Conservation (phyloP, 2,329 filamentous ascomycete genomes). For the Alternaria brassicicola region DNA sequence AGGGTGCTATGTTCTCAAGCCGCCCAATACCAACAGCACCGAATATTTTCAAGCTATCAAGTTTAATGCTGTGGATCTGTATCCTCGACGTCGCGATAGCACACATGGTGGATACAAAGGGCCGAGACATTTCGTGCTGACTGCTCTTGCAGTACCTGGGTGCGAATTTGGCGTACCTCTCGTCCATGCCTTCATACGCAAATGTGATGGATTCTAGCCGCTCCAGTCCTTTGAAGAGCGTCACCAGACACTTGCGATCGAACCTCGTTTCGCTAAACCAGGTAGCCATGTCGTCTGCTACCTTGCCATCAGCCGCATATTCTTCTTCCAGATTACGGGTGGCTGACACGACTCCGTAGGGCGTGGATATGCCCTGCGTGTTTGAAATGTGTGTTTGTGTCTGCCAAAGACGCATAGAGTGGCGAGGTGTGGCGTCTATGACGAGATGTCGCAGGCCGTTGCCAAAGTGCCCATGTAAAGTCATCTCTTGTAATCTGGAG, state of each 20-base stretch:
- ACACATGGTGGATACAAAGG: conserved; percentile 33
- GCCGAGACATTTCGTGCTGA: conserved; percentile 38
- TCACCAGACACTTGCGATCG: conserved; percentile 27
- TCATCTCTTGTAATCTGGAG: conserved; percentile 20
- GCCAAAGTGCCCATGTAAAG: conserved; percentile 23
- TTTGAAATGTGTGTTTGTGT: conserved; percentile 17
- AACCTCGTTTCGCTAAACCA: conserved; percentile 37
- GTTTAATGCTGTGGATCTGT: conserved; percentile 13
- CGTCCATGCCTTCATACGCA: conserved; percentile 23
- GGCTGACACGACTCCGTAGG: background rate
- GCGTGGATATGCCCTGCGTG: conserved; percentile 4
- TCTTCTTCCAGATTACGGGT: conserved; percentile 6
- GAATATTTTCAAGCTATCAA: background rate
- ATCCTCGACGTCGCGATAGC: conserved; percentile 24
- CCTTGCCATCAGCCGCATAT: conserved; percentile 5
- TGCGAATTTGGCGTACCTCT: conserved; percentile 19
- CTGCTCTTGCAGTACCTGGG: conserved; percentile 28
- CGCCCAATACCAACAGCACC: conserved; percentile 33
- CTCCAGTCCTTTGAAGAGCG: conserved; percentile 21
- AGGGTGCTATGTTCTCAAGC: conserved; percentile 25
- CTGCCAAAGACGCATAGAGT: conserved; percentile 33
- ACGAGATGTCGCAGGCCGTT: conserved; percentile 24
- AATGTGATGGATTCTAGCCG: conserved; percentile 13
- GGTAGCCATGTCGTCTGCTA: conserved; percentile 14
- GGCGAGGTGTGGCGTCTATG: conserved; percentile 36